phyloP scores from a whole-genome alignment of 2,329 filamentous ascomycete species.

The Didymella lethalis region DNA sequence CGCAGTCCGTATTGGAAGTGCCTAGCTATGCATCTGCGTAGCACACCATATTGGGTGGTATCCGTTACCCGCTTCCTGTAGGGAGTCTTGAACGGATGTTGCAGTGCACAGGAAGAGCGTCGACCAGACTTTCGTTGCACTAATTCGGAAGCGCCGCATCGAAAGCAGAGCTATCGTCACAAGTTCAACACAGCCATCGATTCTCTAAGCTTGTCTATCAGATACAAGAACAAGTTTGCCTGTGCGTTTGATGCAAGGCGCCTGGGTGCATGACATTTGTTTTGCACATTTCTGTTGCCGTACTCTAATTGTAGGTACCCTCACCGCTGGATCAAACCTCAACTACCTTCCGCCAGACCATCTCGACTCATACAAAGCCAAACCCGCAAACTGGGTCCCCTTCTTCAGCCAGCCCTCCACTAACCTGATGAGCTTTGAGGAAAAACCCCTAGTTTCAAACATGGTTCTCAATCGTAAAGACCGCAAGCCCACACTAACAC shows the following conservation, averaged over 20 bases:
- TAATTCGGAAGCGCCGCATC: constrained; percentile 18
- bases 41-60: constrained; percentile 19
- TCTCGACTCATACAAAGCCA: not conserved
- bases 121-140: constrained; percentile 9
- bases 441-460: not conserved
- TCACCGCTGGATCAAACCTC: not conserved
- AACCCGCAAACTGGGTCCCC: not conserved
- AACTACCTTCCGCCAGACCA: not conserved
- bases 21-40: constrained; percentile 17
- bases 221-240: not conserved
- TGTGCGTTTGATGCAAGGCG: not conserved
- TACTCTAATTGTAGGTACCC: not conserved
- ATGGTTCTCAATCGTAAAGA: constrained; percentile 6
- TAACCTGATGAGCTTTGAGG: not conserved
- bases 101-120: constrained; percentile 11
- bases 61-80: constrained; percentile 10
- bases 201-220: not conserved
- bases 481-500: constrained; percentile 2
- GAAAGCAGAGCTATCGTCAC: not conserved
- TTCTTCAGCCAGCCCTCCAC: not conserved
- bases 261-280: constrained; percentile 6
- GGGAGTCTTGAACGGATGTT: constrained; percentile 11
- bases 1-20: constrained; percentile 11
- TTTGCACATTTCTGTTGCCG: not conserved
- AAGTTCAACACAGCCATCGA: constrained; percentile 13